Conservation (phyloP, 2,329 filamentous ascomycete species). For the Hansfordia pulvinata region DNA sequence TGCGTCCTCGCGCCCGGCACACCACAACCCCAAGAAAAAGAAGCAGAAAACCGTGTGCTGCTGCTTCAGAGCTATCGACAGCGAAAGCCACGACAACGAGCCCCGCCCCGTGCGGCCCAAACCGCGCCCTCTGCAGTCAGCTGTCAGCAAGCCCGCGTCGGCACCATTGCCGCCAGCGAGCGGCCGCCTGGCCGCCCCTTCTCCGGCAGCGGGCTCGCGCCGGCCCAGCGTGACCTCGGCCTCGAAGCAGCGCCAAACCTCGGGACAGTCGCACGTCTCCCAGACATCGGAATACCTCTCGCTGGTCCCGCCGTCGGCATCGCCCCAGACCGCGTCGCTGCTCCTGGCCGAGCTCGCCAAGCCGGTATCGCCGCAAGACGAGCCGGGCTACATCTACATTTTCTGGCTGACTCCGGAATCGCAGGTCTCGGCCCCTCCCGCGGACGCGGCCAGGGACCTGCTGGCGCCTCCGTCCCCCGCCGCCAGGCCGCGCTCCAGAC, state of each 20-base stretch:
- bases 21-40: conserved; percentile 15
- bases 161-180: conserved; percentile 16
- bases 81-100: conserved; percentile 22
- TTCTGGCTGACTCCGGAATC: conserved; percentile 81
- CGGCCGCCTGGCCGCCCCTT: conserved; percentile 13
- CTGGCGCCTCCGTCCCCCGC: conserved; percentile 34
- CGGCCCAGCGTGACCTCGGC: conserved; percentile 7
- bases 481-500: conserved; percentile 26
- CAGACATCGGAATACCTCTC: conserved; percentile 37
- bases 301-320: conserved; percentile 55
- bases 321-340: conserved; percentile 53
- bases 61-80: conserved; percentile 36
- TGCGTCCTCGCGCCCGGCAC: conserved; percentile 6
- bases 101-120: conserved; percentile 27
- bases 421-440: conserved; percentile 36
- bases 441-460: conserved; percentile 45
- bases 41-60: conserved; percentile 28
- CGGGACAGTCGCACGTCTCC: conserved; percentile 13
- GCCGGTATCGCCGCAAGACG: conserved; percentile 60
- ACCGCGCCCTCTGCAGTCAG: conserved; percentile 29
- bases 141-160: conserved; percentile 12
- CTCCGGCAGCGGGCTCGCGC: conserved; percentile 13
- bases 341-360: conserved; percentile 66
- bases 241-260: conserved; percentile 10
- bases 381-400: conserved; percentile 93